Conservation (phyloP, 441 rosid genomes). For the Theobroma grandiflorum region DNA sequence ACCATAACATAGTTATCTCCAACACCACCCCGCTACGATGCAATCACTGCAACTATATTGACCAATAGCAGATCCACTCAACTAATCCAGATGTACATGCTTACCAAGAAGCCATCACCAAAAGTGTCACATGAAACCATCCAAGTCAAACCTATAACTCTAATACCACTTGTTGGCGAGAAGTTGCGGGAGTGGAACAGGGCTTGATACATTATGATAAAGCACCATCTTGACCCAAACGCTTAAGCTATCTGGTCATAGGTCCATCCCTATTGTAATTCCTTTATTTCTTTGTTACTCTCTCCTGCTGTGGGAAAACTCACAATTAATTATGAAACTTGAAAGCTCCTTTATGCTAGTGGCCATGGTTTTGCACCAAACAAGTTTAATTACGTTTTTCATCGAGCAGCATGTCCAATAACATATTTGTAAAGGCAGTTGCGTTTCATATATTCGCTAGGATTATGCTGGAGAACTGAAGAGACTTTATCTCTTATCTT, state of each 20-base stretch:
- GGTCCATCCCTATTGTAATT: neutral
- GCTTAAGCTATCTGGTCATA: neutral
- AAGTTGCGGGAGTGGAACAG: neutral
- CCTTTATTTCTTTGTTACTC: neutral
- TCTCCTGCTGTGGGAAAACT: neutral
- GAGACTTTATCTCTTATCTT: neutral
- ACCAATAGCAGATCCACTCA: neutral
- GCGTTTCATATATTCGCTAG: neutral
- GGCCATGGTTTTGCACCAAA: neutral
- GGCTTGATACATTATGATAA: neutral
- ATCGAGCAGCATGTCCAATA: neutral
- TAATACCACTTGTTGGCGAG: neutral
- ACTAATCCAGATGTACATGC: neutral
- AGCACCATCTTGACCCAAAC: neutral
- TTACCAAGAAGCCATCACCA: neutral
- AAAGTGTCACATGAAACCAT: neutral
- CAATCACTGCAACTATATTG: neutral
- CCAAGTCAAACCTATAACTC: neutral
- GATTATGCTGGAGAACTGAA: neutral
- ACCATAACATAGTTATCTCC: neutral
- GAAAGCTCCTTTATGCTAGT: neutral
- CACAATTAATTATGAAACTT: neutral
- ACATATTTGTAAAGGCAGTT: neutral
- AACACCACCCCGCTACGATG: neutral
- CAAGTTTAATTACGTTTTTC: neutral